These are phyloP conservation scores for Colletotrichum sp. DNA, from an alignment of 2,329 filamentous ascomycete species.

Conservation along the genomic window DNA sequence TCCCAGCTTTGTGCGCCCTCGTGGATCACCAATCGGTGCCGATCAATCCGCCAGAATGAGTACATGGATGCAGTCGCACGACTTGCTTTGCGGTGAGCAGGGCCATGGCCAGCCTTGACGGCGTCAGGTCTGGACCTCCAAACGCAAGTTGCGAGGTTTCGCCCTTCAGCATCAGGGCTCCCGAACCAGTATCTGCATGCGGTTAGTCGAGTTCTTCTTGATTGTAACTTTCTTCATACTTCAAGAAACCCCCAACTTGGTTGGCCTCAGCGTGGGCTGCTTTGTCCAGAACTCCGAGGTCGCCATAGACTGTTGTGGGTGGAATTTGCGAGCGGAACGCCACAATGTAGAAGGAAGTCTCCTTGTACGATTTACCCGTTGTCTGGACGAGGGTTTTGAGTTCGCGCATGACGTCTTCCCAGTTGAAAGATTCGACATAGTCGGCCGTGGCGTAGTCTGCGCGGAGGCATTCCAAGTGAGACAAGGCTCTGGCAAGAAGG, in stretches of 20 bases:
- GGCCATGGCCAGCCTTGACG: conserved; percentile 61
- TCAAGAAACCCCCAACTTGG: conserved; percentile 80
- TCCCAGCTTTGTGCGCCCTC: conserved; percentile 70
- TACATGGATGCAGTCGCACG: conserved; percentile 67
- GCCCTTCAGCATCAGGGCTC: conserved; percentile 67
- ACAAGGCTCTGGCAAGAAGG: conserved; percentile 75
- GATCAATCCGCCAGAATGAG: conserved; percentile 73
- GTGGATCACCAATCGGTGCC: conserved; percentile 70
- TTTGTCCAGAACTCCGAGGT: conserved; percentile 76
- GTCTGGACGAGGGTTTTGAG: conserved; percentile 57
- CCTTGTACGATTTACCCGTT: conserved; percentile 61
- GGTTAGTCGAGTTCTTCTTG: conserved; percentile 17
- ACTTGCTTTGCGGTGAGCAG: conserved; percentile 69
- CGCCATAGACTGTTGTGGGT: conserved; percentile 62
- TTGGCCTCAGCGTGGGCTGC: conserved; percentile 82
- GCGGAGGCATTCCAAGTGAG: conserved; percentile 64
- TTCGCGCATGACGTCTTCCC: conserved; percentile 64
- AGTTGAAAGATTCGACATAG: conserved; percentile 81
- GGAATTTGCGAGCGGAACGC: conserved; percentile 80
- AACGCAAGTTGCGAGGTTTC: conserved; percentile 83
- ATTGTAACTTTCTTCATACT: conserved; percentile 41
- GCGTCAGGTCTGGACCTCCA: conserved; percentile 68
- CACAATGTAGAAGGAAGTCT: conserved; percentile 79
- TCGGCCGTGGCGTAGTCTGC: conserved; percentile 77
- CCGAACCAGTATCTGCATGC: conserved; percentile 83